Conservation (phyloP, 2,329 filamentous ascomycete genomes). For the Aspergillus texensis region DNA sequence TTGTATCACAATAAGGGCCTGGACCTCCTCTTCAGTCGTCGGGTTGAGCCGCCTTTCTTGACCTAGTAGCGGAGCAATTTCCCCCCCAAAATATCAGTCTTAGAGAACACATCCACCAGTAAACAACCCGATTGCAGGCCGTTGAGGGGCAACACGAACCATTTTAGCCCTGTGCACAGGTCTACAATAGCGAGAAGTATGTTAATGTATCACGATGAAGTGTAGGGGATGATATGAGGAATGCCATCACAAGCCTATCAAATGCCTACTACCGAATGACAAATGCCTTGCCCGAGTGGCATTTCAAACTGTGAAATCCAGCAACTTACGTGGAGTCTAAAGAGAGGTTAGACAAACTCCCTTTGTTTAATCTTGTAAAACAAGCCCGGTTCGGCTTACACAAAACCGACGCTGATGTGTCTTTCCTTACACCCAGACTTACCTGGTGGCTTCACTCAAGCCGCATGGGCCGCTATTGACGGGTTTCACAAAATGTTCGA, state of each 20-base stretch:
- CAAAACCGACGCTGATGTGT: not conserved
- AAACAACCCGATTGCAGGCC: not conserved
- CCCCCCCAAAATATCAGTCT: not conserved
- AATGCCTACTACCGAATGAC: not conserved
- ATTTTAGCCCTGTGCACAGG: not conserved
- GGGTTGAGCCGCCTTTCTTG: not conserved
- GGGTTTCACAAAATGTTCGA: not conserved
- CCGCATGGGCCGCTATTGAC: not conserved
- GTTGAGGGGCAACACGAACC: not conserved
- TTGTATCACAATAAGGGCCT: not conserved
- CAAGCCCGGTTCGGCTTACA: not conserved
- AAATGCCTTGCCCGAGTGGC: not conserved
- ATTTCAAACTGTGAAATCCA: not conserved
- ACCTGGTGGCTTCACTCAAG: not conserved
- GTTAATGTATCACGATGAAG: not conserved
- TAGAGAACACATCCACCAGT: not conserved
- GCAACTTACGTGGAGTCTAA: not conserved
- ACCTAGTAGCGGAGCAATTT: not conserved
- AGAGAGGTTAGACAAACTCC: not conserved
- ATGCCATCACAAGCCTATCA: not conserved
- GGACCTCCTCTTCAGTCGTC: not conserved
- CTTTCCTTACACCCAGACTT: not conserved
- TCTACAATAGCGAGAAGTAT: not conserved
- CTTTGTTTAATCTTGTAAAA: not conserved
- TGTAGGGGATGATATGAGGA: not conserved